A percentile compares a stretch with the other conserved stretches of the same genome.
These are phyloP conservation scores for Myochromella boudieri DNA, from an alignment of 768 basidiomycete species.

Conservation along the genomic window DNA sequence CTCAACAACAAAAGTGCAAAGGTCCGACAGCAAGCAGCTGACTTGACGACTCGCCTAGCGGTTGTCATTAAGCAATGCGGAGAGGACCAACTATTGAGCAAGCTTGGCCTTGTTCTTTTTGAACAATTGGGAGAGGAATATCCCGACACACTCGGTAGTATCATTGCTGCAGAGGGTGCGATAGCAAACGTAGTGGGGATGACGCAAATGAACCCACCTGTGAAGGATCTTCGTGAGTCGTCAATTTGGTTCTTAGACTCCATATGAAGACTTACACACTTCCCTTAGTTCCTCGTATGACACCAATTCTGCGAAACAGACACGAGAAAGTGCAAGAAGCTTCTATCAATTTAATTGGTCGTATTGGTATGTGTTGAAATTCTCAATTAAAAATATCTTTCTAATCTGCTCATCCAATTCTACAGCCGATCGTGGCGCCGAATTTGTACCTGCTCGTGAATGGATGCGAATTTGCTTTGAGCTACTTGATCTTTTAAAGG, in stretches of 20 bases:
- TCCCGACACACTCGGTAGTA: conserved; percentile 97
- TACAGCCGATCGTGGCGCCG: conserved; percentile 93
- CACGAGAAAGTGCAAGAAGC: conserved; percentile 99
- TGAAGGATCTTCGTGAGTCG: conserved; percentile 93
- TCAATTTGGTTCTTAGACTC: not conserved
- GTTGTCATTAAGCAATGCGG: conserved; percentile 99
- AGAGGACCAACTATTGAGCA: conserved; percentile 93
- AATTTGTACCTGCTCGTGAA: conserved; percentile 97
- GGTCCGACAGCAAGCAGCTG: conserved; percentile 98
- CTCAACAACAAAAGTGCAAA: conserved; percentile 99
- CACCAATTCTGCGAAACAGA: conserved; percentile 97
- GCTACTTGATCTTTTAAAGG: conserved; percentile 92
- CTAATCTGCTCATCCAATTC: not conserved
- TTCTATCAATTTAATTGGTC: conserved; percentile 98
- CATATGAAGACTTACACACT: not conserved
- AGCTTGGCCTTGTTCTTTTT: conserved; percentile 94
- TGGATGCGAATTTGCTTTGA: conserved; percentile 99
- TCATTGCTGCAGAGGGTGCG: conserved; percentile 97
- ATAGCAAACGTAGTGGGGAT: conserved; percentile 99
- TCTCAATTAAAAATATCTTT: conserved; percentile 16
- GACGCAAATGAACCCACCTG: conserved; percentile 99
- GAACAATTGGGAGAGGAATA: conserved; percentile 99
- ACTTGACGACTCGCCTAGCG: conserved; percentile 91
- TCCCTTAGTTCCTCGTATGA: conserved; percentile 94
- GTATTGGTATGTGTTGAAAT: conserved; percentile 60